These are phyloP conservation scores for Arabis alpina DNA, from an alignment of 345 rosid genomes.

Conservation along the genomic window DNA sequence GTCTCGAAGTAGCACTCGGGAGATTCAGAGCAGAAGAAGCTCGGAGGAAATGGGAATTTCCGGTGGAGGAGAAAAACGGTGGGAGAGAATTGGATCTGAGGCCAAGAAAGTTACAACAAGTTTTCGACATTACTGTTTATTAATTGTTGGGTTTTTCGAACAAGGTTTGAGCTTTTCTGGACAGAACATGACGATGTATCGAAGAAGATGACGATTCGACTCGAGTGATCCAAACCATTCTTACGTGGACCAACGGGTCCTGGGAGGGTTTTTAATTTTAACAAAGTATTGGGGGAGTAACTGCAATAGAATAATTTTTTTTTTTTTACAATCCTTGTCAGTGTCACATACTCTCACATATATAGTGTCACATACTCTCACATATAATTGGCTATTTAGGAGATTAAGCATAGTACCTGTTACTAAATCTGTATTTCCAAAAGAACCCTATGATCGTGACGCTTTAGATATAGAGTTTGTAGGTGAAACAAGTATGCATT, in stretches of 20 bases:
- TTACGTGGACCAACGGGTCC: conserved; percentile 38
- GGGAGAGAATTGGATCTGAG: conserved; percentile 39
- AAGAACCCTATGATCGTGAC: too few species aligned
- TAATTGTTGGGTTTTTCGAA: conserved; percentile 5
- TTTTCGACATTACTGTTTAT: conserved; percentile 39
- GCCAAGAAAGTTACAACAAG: conserved; percentile 47
- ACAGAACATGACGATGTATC: conserved; percentile 11
- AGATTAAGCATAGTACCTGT: too few species aligned
- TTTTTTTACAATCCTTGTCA: too few species aligned
- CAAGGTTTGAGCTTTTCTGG: conserved; percentile 5
- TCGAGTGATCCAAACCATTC: conserved; percentile 33
- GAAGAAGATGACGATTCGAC: conserved; percentile 28
- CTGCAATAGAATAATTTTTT: background rate
- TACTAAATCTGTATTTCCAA: too few species aligned
- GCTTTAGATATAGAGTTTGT: too few species aligned
- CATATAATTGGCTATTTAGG: too few species aligned
- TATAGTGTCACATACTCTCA: too few species aligned
- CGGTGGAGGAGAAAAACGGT: conserved; percentile 23
- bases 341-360: too few species aligned
- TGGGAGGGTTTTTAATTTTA: background rate
- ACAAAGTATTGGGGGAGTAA: conserved; percentile 9
- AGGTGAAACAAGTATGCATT: too few species aligned
- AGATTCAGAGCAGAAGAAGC: too few species aligned
- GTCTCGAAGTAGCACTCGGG: conserved; percentile 42
- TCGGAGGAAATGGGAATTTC: background rate